Evolutionary conservation across 768 basidiomycete species (phyloP).

Genomic region (Hericium alpestre): DNA sequence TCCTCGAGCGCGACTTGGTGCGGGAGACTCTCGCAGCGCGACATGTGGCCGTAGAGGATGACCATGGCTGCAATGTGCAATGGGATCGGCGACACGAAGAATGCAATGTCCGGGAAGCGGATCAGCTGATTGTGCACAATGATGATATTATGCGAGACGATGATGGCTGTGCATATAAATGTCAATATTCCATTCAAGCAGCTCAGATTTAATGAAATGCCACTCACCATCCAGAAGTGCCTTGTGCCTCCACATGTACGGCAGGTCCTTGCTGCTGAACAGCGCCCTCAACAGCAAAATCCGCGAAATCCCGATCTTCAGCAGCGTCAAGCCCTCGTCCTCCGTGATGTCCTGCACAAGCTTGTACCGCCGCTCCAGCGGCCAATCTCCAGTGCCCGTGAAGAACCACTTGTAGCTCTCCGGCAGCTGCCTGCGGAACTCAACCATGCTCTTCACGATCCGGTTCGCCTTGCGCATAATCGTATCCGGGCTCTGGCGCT

Average conservation of each 20-base stretch:
- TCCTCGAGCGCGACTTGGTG: slow-evolving; percentile 65
- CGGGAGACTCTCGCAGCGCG: slow-evolving; percentile 56
- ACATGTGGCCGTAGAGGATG: slow-evolving; percentile 81
- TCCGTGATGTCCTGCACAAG: slow-evolving; percentile 68
- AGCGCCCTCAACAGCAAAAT: slow-evolving; percentile 70
- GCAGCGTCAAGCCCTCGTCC: slow-evolving; percentile 70
- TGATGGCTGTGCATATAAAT: slow-evolving; percentile 44
- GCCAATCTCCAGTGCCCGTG: slow-evolving; percentile 68
- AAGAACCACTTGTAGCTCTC: slow-evolving; percentile 69
- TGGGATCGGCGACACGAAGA: slow-evolving; percentile 83
- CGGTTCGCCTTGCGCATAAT: slow-evolving; percentile 70
- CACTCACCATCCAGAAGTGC: slow-evolving; percentile 69
- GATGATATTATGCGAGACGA: slow-evolving; percentile 81
- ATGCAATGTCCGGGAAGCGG: slow-evolving; percentile 74
- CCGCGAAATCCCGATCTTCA: slow-evolving; percentile 75
- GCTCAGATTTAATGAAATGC: background rate
- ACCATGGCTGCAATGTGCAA: slow-evolving; percentile 88
- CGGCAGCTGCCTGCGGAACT: slow-evolving; percentile 59
- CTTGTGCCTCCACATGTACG: slow-evolving; percentile 51
- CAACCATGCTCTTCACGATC: slow-evolving; percentile 68
- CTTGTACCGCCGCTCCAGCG: slow-evolving; percentile 49
- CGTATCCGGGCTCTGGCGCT: slow-evolving; percentile 54
- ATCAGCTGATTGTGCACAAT: slow-evolving; percentile 77
- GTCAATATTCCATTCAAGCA: background rate
- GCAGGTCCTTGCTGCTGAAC: slow-evolving; percentile 67